A percentile compares a stretch with the other conserved stretches of the same genome.
phyloP scores from a whole-genome alignment of 768 basidiomycete species.

The Steccherinum ochraceum region DNA sequence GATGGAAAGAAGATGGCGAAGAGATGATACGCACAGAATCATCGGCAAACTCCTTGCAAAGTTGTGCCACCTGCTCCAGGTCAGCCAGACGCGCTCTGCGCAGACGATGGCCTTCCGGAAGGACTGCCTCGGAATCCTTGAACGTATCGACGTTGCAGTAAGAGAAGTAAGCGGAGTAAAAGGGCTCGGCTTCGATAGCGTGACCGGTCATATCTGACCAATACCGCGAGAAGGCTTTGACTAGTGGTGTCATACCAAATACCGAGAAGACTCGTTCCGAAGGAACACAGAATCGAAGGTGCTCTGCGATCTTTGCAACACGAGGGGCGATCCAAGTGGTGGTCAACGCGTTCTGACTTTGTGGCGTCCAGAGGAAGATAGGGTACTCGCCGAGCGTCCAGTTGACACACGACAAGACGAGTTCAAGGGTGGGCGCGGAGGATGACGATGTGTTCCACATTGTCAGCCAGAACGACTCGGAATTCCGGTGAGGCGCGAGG shows the following conservation, averaged over 20 bases:
- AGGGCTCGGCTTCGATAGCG: constrained; percentile 33
- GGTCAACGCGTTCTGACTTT: constrained; percentile 19
- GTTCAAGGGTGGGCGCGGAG: constrained; percentile 26
- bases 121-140: constrained; percentile 15
- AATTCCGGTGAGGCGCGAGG: constrained; percentile 12
- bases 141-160: constrained; percentile 37
- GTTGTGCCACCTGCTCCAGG: constrained; percentile 30
- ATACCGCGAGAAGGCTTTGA: constrained; percentile 33
- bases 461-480: constrained; percentile 42
- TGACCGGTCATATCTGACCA: constrained; percentile 41
- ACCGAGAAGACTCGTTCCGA: constrained; percentile 45
- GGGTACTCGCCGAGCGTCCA: constrained; percentile 42
- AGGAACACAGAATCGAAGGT: constrained; percentile 31
- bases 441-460: constrained; percentile 34
- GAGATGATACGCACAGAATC: constrained; percentile 36
- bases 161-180: constrained; percentile 44
- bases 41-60: constrained; percentile 47
- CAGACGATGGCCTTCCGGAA: constrained; percentile 30
- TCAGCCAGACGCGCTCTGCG: constrained; percentile 35
- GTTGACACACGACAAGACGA: constrained; percentile 42
- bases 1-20: background rate
- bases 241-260: constrained; percentile 37
- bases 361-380: constrained; percentile 44
- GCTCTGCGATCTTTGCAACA: constrained; percentile 29
- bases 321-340: constrained; percentile 29